Percentiles rank a stretch among this genome's conserved stretches.
Conservation (phyloP, 2,329 filamentous ascomycete genomes). For the Diplodia scrobiculata region DNA sequence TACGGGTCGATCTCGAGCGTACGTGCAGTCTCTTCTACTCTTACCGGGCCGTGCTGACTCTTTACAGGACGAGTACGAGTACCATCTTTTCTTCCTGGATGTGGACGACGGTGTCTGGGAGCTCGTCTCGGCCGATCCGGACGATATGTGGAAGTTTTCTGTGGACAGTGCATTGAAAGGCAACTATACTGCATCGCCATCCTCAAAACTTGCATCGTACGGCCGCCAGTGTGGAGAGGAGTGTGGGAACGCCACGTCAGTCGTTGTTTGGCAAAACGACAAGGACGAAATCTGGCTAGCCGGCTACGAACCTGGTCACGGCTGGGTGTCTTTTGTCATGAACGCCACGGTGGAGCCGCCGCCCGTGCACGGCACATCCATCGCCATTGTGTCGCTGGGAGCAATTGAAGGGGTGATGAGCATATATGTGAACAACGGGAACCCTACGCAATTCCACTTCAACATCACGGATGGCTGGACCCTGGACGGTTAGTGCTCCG, state of each 20-base stretch:
- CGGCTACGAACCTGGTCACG: neutral
- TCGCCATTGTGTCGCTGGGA: slow-evolving; percentile 10
- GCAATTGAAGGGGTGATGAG: slow-evolving; percentile 16
- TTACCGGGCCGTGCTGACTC: neutral
- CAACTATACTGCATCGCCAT: neutral
- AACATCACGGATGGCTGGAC: slow-evolving; percentile 18
- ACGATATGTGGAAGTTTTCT: slow-evolving; percentile 5
- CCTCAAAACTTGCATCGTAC: slow-evolving; percentile 9
- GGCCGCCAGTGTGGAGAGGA: slow-evolving; percentile 7
- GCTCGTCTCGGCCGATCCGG: slow-evolving; percentile 1
- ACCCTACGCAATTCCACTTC: slow-evolving; percentile 13
- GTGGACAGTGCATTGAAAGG: neutral
- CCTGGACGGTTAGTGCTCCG: neutral
- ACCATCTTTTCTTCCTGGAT: slow-evolving; percentile 20
- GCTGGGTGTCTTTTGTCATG: slow-evolving; percentile 11
- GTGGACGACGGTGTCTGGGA: neutral
- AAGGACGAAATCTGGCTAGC: neutral
- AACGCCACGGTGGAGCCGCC: neutral
- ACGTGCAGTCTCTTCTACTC: neutral
- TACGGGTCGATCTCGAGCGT: slow-evolving; percentile 8
- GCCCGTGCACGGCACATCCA: neutral
- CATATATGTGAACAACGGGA: slow-evolving; percentile 14
- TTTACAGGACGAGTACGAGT: slow-evolving; percentile 3
- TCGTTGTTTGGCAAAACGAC: slow-evolving; percentile 9
- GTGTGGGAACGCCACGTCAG: slow-evolving; percentile 8